Evolutionary conservation across 2,329 filamentous ascomycete species (phyloP).

Genomic region (Neophaeococcomyces aloes): DNA sequence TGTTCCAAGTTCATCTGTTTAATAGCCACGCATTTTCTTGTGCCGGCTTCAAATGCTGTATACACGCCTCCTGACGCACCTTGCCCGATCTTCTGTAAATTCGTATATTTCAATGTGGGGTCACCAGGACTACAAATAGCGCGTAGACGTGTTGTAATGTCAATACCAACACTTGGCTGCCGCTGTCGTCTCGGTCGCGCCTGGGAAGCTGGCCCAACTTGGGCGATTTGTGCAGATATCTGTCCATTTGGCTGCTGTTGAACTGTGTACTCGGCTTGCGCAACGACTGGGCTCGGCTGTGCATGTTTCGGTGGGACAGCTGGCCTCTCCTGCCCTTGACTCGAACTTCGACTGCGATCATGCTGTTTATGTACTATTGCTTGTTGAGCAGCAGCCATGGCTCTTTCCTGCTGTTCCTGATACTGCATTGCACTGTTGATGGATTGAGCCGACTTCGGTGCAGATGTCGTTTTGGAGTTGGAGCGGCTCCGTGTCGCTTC

Average conservation of each 20-base stretch:
- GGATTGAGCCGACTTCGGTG: slow-evolving; percentile 13
- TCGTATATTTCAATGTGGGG: slow-evolving; percentile 75
- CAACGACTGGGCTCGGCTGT: slow-evolving; percentile 21
- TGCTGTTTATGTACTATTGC: slow-evolving; percentile 60
- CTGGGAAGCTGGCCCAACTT: slow-evolving; percentile 45
- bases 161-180: slow-evolving; percentile 63
- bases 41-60: slow-evolving; percentile 74
- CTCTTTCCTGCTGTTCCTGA: slow-evolving; percentile 70
- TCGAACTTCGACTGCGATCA: slow-evolving; percentile 63
- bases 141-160: slow-evolving; percentile 73
- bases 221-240: slow-evolving; percentile 24
- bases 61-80: slow-evolving; percentile 94
- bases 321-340: slow-evolving; percentile 46
- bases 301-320: slow-evolving; percentile 31
- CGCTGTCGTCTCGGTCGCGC: slow-evolving; percentile 56
- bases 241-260: slow-evolving; percentile 29
- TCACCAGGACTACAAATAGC: slow-evolving; percentile 86
- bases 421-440: slow-evolving; percentile 35
- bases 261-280: slow-evolving; percentile 32
- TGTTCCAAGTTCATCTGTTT: slow-evolving; percentile 99
- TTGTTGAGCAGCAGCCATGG: slow-evolving; percentile 68
- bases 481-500: slow-evolving; percentile 60
- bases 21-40: slow-evolving; percentile 85
- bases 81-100: slow-evolving; percentile 90
- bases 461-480: slow-evolving; percentile 39